These are phyloP conservation scores for Dactylellina parvicollis DNA, from an alignment of 2,329 filamentous ascomycete species.

Conservation along the genomic window DNA sequence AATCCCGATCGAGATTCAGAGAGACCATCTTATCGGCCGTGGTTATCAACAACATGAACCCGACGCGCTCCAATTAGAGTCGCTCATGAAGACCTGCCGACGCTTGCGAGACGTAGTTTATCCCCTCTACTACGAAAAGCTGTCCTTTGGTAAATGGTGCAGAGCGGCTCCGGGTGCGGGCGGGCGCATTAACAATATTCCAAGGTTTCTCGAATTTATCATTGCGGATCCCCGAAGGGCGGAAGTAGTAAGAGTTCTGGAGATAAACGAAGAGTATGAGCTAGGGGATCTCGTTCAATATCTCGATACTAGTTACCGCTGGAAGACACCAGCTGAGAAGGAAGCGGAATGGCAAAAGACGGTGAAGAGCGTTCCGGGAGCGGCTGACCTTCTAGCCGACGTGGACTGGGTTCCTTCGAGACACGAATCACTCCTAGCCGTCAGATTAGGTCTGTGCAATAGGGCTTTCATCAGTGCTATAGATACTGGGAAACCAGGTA, in stretches of 20 bases:
- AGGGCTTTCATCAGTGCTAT: constrained; percentile 24
- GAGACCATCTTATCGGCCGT: constrained; percentile 2
- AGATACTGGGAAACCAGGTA: constrained; percentile 26
- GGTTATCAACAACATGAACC: constrained; percentile 9
- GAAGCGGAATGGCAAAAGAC: constrained; percentile 21
- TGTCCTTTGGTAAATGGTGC: constrained; percentile 13
- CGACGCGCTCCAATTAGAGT: background rate
- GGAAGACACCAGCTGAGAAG: background rate
- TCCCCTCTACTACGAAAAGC: constrained; percentile 22
- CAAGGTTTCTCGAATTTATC: constrained; percentile 34
- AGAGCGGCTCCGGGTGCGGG: background rate
- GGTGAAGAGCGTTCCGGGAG: constrained; percentile 12
- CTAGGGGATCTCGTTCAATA: background rate
- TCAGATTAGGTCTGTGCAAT: constrained; percentile 6
- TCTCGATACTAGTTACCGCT: background rate
- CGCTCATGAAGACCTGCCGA: constrained; percentile 25
- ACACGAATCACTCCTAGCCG: background rate
- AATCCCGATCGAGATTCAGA: background rate
- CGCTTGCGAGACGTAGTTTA: constrained; percentile 18
- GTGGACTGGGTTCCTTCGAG: background rate
- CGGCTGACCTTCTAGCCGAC: background rate
- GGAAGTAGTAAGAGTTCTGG: constrained; percentile 13
- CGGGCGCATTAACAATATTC: constrained; percentile 1
- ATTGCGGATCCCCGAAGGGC: constrained; percentile 5
- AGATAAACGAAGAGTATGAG: background rate